These are phyloP conservation scores for Licmophora abbreviata DNA, from an alignment of 108 stramenopile species.

Conservation along the genomic window DNA sequence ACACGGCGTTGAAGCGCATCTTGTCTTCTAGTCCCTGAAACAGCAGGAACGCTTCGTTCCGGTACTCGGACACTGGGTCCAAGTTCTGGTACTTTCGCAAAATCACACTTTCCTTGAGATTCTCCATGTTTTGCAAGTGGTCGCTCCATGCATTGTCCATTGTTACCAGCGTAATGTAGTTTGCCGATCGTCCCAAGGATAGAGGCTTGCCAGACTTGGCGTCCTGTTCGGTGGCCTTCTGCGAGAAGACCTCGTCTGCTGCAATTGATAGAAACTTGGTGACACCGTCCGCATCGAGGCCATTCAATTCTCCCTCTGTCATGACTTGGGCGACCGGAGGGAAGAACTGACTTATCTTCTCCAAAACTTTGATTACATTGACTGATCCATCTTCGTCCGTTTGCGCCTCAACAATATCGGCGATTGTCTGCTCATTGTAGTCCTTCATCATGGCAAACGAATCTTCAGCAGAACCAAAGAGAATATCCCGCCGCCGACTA, in stretches of 20 bases:
- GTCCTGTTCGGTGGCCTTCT: conserved; percentile 47
- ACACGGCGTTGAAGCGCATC: conserved; percentile 80
- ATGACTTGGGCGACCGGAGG: conserved; percentile 49
- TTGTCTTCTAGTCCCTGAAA: conserved; percentile 75
- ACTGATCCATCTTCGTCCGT: conserved; percentile 45
- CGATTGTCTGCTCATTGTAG: conserved; percentile 58
- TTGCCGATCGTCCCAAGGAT: conserved; percentile 73
- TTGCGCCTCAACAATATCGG: conserved; percentile 75
- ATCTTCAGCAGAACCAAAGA: conserved; percentile 49
- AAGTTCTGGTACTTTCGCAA: conserved; percentile 65
- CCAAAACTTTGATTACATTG: conserved; percentile 60
- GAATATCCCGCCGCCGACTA: conserved; percentile 42
- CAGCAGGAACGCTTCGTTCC: conserved; percentile 55
- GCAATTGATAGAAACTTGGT: conserved; percentile 48
- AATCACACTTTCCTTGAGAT: conserved; percentile 76
- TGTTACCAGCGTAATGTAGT: conserved; percentile 78
- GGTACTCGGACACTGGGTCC: conserved; percentile 75
- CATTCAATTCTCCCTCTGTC: conserved; percentile 29
- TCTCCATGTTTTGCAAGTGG: conserved; percentile 81
- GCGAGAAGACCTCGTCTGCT: conserved; percentile 62
- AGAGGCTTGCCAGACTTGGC: conserved; percentile 47
- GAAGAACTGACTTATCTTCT: conserved; percentile 80
- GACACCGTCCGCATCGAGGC: conserved; percentile 38
- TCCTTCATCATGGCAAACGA: conserved; percentile 45
- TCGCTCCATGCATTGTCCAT: conserved; percentile 91